Percentiles rank a stretch among this genome's conserved stretches.
Evolutionary conservation across 805 yeast genomes (phyloP).

Genomic region (Suhomyces faveliae): DNA sequence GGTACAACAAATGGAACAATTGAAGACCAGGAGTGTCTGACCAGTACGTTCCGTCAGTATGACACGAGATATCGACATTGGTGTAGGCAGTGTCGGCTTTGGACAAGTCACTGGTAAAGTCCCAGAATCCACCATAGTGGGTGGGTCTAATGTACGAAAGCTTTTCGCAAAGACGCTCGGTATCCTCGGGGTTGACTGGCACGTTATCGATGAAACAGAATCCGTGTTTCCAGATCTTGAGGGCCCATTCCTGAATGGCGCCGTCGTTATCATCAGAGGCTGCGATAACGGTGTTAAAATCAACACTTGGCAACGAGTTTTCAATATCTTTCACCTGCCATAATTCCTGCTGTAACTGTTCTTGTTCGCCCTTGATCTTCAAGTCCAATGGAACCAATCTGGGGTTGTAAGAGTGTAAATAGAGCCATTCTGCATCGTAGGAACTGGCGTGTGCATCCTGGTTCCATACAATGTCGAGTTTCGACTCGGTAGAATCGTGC

Average conservation of each 20-base stretch:
- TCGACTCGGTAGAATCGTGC: slow-evolving; percentile 16
- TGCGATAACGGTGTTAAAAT: slow-evolving; percentile 46
- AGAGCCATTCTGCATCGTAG: slow-evolving; percentile 43
- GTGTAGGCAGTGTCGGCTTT: slow-evolving; percentile 74
- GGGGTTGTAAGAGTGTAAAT: slow-evolving; percentile 53
- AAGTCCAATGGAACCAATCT: slow-evolving; percentile 32
- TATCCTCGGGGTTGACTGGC: slow-evolving; percentile 58
- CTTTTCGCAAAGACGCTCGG: slow-evolving; percentile 55
- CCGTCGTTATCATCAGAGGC: slow-evolving; percentile 25
- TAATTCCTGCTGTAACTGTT: slow-evolving; percentile 27
- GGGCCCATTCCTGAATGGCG: slow-evolving; percentile 55
- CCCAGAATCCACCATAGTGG: slow-evolving; percentile 82
- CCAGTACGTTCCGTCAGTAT: slow-evolving; percentile 78
- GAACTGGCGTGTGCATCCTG: slow-evolving; percentile 38
- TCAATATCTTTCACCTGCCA: slow-evolving; percentile 49
- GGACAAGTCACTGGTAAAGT: slow-evolving; percentile 65
- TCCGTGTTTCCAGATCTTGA: slow-evolving; percentile 55
- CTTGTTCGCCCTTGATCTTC: slow-evolving; percentile 28
- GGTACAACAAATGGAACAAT: slow-evolving; percentile 61
- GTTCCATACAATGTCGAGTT: slow-evolving; percentile 36
- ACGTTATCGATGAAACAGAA: slow-evolving; percentile 61
- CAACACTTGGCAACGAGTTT: slow-evolving; percentile 45
- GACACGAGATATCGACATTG: slow-evolving; percentile 59
- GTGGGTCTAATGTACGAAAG: slow-evolving; percentile 64
- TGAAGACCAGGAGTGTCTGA: slow-evolving; percentile 71